phyloP scores from a whole-genome alignment of 441 rosid species.

The Theobroma grandiflorum region DNA sequence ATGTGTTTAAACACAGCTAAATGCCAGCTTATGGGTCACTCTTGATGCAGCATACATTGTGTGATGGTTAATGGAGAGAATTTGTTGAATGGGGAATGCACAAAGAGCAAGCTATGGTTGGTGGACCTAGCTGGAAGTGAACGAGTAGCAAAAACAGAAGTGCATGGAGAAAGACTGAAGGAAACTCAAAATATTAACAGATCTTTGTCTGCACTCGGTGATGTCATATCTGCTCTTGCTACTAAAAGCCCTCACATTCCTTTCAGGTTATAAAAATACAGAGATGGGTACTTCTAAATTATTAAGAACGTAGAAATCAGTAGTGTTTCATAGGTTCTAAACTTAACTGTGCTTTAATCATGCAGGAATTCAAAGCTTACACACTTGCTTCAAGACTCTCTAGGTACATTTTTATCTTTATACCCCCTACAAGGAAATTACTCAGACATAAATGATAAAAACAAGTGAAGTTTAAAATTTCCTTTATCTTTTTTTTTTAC shows the following conservation, averaged over 20 bases:
- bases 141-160: slow-evolving; percentile 92
- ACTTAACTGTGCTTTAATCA: slow-evolving; percentile 6
- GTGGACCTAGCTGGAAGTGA: slow-evolving; percentile 99
- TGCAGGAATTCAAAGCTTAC: slow-evolving; percentile 98
- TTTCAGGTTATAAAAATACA: slow-evolving; percentile 63
- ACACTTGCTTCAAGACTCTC: slow-evolving; percentile 94
- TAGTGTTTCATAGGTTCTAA: slow-evolving; percentile 3
- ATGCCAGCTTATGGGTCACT: slow-evolving; percentile 5
- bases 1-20: slow-evolving; percentile 21
- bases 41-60: slow-evolving; percentile 71
- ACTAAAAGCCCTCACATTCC: slow-evolving; percentile 92
- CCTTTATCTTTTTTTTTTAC: no score
- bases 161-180: slow-evolving; percentile 90
- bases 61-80: slow-evolving; percentile 93
- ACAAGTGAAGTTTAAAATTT: no score
- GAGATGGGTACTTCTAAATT: slow-evolving; percentile 1
- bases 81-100: slow-evolving; percentile 84
- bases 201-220: slow-evolving; percentile 97
- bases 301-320: slow-evolving; percentile 18
- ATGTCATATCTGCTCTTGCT: slow-evolving; percentile 94
- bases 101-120: slow-evolving; percentile 93
- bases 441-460: background rate
- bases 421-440: background rate
- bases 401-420: slow-evolving; percentile 56
- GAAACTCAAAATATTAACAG: slow-evolving; percentile 96